Base-by-base conservation (phyloP, 2,329 filamentous ascomycete genomes). In the Rhynchosporium secalis region DNA sequence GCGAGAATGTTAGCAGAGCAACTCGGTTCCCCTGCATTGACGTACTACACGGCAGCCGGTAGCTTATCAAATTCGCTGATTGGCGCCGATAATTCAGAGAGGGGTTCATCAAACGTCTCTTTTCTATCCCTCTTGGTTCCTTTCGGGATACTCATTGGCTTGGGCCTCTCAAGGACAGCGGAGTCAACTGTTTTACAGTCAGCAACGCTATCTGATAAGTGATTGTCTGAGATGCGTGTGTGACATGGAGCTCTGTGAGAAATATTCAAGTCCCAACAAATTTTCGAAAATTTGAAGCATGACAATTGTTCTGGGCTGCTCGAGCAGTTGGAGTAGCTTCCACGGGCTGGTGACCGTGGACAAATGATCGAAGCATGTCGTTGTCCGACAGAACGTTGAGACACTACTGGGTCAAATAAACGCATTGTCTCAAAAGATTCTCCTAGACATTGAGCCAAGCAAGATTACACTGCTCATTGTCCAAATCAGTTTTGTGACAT, bases 121-220 rank as follows among this genome's bases (percentile, higher is more conserved):
- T n/a, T 29, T 10, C 43, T 40, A 28, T 62, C 60, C 33, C 63
- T 60, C 49, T 62, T 65, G 28, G 59, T 36, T 3, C 45, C 47
- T n/a, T 60, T 60, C 9, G 33, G 33, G n/a, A 58, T 10, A 15
- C 15, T 45, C 28, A 58, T 62, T 4, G 51, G 54, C 13, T 33
- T 12, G 26, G 56, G 58, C 56, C 60, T 58, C 6, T 60, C 47
- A 49, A 36, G 54, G 20, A n/a, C 40, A 29, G 40, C 7, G 9
- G 40, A 51, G n/a, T 36, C 48, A 6, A 43, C 63, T 40, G 52
- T 28, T n/a, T 8, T 46, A 20, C 2, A 28, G 51, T 54, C 36
- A 54, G 51, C 3, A 41, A 13, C 38, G n/a, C 1, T 4, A 8
- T 3, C 10, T 20, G 8, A 12, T 10, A 2, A 28, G 28, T 28